Percentiles rank a stretch among this genome's conserved stretches.
These are phyloP conservation scores for Scedosporium aurantiacum DNA, from an alignment of 2,329 filamentous ascomycete species.

Conservation along the genomic window DNA sequence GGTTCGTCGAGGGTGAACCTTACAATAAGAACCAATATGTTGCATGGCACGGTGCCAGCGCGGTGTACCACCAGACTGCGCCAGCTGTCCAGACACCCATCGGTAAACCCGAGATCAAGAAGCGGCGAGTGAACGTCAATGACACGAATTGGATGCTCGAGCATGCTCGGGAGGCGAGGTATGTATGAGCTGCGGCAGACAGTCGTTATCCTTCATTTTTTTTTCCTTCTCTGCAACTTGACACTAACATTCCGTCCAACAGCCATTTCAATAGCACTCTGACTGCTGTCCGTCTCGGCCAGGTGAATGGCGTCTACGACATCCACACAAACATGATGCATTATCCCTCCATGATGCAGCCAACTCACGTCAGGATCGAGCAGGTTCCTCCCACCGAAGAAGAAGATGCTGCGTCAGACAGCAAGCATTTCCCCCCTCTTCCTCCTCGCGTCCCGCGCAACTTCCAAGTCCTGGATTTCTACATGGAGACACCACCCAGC, in stretches of 20 bases:
- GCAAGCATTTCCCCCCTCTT: slow-evolving; percentile 34
- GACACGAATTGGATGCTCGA: slow-evolving; percentile 95
- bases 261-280: slow-evolving; percentile 79
- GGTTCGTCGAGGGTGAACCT: slow-evolving; percentile 62
- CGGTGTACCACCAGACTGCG: slow-evolving; percentile 79
- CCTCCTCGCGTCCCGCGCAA: slow-evolving; percentile 40
- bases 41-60: slow-evolving; percentile 93
- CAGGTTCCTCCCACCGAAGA: slow-evolving; percentile 35
- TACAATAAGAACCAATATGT: slow-evolving; percentile 99
- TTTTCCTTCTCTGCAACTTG: background rate
- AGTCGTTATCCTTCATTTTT: background rate
- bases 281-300: slow-evolving; percentile 55
- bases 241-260: slow-evolving; percentile 9
- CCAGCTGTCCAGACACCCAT: slow-evolving; percentile 65
- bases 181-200: too few relatives aligned
- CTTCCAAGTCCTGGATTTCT: slow-evolving; percentile 44
- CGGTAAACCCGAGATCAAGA: slow-evolving; percentile 72
- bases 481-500: slow-evolving; percentile 38
- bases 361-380: slow-evolving; percentile 76
- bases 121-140: slow-evolving; percentile 76
- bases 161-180: slow-evolving; percentile 86
- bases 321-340: slow-evolving; percentile 89
- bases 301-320: slow-evolving; percentile 73
- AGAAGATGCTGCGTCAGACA: slow-evolving; percentile 19
- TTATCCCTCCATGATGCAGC: slow-evolving; percentile 79